Conservation (phyloP, 768 basidiomycete genomes). For the Amanita thiersii region DNA sequence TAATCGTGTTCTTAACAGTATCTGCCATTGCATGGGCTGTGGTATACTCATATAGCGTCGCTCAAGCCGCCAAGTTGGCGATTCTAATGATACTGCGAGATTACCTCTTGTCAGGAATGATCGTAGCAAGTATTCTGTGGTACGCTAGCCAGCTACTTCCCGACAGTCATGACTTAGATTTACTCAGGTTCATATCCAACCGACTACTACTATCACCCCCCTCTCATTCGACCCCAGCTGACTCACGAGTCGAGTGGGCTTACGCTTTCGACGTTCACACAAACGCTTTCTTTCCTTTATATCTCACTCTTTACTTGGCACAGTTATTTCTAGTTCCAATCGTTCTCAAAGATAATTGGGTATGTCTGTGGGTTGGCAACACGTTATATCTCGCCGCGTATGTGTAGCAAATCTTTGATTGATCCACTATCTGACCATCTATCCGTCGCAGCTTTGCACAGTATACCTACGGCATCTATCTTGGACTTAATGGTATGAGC, state of each 20-base stretch:
- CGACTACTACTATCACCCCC: slow-evolving; percentile 61
- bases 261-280: slow-evolving; percentile 97
- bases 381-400: slow-evolving; percentile 86
- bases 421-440: slow-evolving; percentile 1
- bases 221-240: slow-evolving; percentile 62
- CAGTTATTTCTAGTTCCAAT: slow-evolving; percentile 84
- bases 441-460: slow-evolving; percentile 60
- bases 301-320: slow-evolving; percentile 82
- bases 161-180: slow-evolving; percentile 13
- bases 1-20: slow-evolving; percentile 33
- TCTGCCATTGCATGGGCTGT: slow-evolving; percentile 82
- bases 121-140: slow-evolving; percentile 75
- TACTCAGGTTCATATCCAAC: slow-evolving; percentile 60
- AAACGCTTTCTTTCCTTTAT: slow-evolving; percentile 94
- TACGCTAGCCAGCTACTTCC: slow-evolving; percentile 22
- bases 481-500: slow-evolving; percentile 73
- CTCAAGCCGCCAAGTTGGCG: slow-evolving; percentile 54
- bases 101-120: slow-evolving; percentile 71
- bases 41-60: slow-evolving; percentile 59
- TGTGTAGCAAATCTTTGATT: slow-evolving; percentile 17
- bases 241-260: slow-evolving; percentile 79
- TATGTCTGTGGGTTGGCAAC: slow-evolving; percentile 91
- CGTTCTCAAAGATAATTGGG: slow-evolving; percentile 80
- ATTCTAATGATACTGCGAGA: slow-evolving; percentile 84
- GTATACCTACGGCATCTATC: slow-evolving; percentile 87